phyloP scores from a whole-genome alignment of 148 eudicot species.

The Salicornia ramosissima region DNA sequence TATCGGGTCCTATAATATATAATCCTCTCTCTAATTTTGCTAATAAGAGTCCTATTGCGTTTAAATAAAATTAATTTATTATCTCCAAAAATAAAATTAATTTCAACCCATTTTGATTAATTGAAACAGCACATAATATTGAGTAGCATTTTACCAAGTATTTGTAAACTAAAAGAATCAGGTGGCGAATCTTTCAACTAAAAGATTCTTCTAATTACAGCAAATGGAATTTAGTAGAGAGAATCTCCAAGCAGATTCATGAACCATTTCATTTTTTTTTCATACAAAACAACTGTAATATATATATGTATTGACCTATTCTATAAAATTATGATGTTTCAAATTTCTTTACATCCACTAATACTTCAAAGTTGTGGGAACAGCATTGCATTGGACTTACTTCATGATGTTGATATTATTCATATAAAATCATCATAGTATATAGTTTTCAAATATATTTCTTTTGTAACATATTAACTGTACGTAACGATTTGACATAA shows the following conservation, averaged over 20 bases:
- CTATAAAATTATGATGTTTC: too few species aligned
- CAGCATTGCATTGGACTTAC: background rate
- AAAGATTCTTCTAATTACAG: background rate
- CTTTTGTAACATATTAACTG: too few species aligned
- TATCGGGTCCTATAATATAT: too few species aligned
- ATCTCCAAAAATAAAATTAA: too few species aligned
- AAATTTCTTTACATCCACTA: background rate
- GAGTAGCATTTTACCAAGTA: too few species aligned
- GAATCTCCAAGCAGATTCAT: background rate
- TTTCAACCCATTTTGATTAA: background rate
- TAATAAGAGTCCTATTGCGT: too few species aligned
- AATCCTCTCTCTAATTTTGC: too few species aligned
- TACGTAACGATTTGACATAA: too few species aligned
- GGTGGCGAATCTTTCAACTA: background rate
- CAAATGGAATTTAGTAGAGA: background rate
- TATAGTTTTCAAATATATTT: too few species aligned
- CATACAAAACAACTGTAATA: too few species aligned
- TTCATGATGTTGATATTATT: conserved; percentile 13
- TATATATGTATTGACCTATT: too few species aligned
- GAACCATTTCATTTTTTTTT: conserved; percentile 1
- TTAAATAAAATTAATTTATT: too few species aligned
- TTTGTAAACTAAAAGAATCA: background rate
- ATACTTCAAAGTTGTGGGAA: conserved; percentile 2
- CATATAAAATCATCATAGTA: background rate
- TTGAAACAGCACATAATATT: background rate